These are phyloP conservation scores for Nakaseomyces kungkrabaensis DNA, from an alignment of 1,139 yeast genomes.

Conservation along the genomic window DNA sequence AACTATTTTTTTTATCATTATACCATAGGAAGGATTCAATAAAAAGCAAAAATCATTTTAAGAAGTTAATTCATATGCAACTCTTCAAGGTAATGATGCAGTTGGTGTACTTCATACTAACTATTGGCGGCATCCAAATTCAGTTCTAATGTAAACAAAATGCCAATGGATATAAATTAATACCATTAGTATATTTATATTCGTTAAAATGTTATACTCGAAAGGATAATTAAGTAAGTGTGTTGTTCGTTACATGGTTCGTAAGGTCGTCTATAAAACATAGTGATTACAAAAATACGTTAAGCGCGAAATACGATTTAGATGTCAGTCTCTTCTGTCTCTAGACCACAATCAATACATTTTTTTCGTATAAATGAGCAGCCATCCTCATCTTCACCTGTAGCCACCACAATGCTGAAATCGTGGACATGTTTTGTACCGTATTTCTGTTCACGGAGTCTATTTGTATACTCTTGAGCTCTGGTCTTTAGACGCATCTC, in stretches of 20 bases:
- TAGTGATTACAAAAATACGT: neutral
- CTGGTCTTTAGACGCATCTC: constrained; percentile 88
- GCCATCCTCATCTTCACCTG: constrained; percentile 36
- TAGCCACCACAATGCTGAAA: constrained; percentile 54
- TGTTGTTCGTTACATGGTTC: neutral
- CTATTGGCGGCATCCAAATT: too few species aligned
- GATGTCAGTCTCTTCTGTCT: constrained; percentile 53
- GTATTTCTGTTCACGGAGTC: constrained; percentile 42
- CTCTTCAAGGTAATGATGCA: too few species aligned
- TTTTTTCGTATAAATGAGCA: constrained; percentile 43
- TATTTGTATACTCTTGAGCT: constrained; percentile 80
- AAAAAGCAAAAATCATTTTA: neutral
- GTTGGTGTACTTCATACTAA: too few species aligned
- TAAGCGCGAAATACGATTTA: neutral
- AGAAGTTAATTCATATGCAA: too few species aligned
- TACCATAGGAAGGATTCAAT: neutral
- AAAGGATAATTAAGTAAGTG: too few species aligned
- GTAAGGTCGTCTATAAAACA: neutral
- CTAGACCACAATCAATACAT: constrained; percentile 79
- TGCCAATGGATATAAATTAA: too few species aligned
- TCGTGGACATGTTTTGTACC: constrained; percentile 65
- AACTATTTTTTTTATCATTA: too few species aligned
- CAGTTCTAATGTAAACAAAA: too few species aligned
- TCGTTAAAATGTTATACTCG: too few species aligned
- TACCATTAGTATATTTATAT: too few species aligned